These are phyloP conservation scores for Hypoxylon sp. DNA, from an alignment of 2,329 filamentous ascomycete species.

Conservation along the genomic window DNA sequence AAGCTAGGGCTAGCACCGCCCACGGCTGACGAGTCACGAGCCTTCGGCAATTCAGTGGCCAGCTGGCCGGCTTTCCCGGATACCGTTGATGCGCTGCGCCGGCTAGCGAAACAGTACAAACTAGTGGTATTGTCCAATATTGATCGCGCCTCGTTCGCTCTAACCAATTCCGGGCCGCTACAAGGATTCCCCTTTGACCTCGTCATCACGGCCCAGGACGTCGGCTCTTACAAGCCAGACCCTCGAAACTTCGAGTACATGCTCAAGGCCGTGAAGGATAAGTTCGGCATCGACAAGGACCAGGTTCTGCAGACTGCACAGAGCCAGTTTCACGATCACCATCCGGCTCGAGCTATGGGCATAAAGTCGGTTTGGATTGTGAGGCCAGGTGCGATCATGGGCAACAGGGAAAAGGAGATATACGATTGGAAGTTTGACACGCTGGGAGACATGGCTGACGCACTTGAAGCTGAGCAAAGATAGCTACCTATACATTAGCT, in stretches of 20 bases:
- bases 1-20: slow-evolving; percentile 58
- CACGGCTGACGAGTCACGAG: slow-evolving; percentile 57
- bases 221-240: slow-evolving; percentile 80
- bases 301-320: slow-evolving; percentile 72
- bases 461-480: slow-evolving; percentile 58
- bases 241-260: slow-evolving; percentile 76
- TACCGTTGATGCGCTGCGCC: slow-evolving; percentile 67
- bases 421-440: slow-evolving; percentile 72
- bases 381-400: slow-evolving; percentile 59
- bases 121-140: slow-evolving; percentile 74
- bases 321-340: slow-evolving; percentile 79
- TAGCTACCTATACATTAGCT: neutral
- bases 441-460: slow-evolving; percentile 72
- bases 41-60: slow-evolving; percentile 67
- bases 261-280: slow-evolving; percentile 65
- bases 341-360: slow-evolving; percentile 71
- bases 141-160: slow-evolving; percentile 66
- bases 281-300: slow-evolving; percentile 69
- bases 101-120: slow-evolving; percentile 67
- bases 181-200: slow-evolving; percentile 69
- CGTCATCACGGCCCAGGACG: slow-evolving; percentile 77
- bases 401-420: slow-evolving; percentile 56
- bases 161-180: slow-evolving; percentile 62
- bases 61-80: slow-evolving; percentile 72
- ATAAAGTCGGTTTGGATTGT: slow-evolving; percentile 73